Evolutionary conservation across 164 flowering plant genomes (phyloP).

Genomic region (Brasenia schreberi): DNA sequence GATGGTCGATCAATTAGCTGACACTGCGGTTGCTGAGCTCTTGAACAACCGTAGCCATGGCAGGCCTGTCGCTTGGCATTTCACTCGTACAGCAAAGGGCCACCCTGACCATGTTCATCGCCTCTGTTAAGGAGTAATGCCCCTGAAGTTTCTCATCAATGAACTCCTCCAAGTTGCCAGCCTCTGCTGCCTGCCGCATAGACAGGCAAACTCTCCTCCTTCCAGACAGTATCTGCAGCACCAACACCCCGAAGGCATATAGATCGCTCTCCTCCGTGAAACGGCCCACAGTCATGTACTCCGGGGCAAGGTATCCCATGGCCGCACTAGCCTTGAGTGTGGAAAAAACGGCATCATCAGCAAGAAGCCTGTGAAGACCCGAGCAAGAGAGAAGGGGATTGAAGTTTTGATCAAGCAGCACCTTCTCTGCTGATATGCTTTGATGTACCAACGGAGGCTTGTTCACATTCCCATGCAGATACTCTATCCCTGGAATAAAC

Average conservation of each 20-base stretch:
- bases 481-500: conserved; percentile 51
- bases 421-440: conserved; percentile 81
- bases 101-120: conserved; percentile 36
- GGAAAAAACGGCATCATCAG: conserved; percentile 80
- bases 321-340: conserved; percentile 88
- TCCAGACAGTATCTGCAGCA: conserved; percentile 70
- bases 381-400: conserved; percentile 67
- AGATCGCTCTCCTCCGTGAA: conserved; percentile 85
- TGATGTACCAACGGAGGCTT: conserved; percentile 66
- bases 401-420: conserved; percentile 49
- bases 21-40: conserved; percentile 21
- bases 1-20: not conserved
- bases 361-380: conserved; percentile 73
- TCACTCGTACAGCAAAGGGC: conserved; percentile 71
- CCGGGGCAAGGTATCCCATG: conserved; percentile 95
- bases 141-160: conserved; percentile 61
- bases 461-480: conserved; percentile 44
- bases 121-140: conserved; percentile 54
- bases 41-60: conserved; percentile 43
- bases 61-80: conserved; percentile 48
- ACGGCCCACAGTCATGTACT: conserved; percentile 76
- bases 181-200: conserved; percentile 38
- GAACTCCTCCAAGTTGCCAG: conserved; percentile 39
- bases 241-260: conserved; percentile 77
- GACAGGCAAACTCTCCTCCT: conserved; percentile 29